Conservation (phyloP, 2,329 filamentous ascomycete species). For the Fusarium haematococcum region DNA sequence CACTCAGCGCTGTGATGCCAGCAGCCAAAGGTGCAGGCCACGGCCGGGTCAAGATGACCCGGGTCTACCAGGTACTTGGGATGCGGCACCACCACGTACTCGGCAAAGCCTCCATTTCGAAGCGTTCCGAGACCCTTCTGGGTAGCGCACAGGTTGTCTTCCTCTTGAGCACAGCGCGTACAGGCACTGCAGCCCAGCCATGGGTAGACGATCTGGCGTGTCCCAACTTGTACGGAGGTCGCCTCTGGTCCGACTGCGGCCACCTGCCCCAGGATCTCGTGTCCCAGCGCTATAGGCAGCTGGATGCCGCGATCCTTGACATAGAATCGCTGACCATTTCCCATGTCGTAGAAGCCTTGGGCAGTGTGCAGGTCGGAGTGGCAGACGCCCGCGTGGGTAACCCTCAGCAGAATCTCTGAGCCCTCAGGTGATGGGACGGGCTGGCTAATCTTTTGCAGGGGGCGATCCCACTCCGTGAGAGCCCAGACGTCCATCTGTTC, state of each 20-base stretch:
- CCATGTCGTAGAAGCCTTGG: constrained; percentile 22
- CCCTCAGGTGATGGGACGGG: not conserved
- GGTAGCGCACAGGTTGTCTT: not conserved
- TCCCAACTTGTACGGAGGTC: not conserved
- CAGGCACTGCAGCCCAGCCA: not conserved
- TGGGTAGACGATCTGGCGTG: not conserved
- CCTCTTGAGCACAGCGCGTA: not conserved
- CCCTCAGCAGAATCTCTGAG: not conserved
- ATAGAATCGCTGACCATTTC: constrained; percentile 15
- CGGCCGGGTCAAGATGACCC: not conserved
- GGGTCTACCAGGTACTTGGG: not conserved
- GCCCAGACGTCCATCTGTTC: not conserved
- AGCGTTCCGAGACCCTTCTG: not conserved
- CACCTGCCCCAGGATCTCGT: not conserved
- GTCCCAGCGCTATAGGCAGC: not conserved
- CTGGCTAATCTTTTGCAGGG: not conserved
- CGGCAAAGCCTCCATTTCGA: not conserved
- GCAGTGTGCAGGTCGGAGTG: constrained; percentile 26
- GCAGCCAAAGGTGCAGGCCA: not conserved
- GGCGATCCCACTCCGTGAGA: not conserved
- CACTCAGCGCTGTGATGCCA: not conserved
- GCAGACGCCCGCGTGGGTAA: constrained; percentile 23
- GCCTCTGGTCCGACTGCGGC: not conserved
- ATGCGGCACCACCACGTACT: not conserved
- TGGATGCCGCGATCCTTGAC: constrained; percentile 22